phyloP scores from a whole-genome alignment of 73 alveolate genomes.

The Urostyla sp. region DNA sequence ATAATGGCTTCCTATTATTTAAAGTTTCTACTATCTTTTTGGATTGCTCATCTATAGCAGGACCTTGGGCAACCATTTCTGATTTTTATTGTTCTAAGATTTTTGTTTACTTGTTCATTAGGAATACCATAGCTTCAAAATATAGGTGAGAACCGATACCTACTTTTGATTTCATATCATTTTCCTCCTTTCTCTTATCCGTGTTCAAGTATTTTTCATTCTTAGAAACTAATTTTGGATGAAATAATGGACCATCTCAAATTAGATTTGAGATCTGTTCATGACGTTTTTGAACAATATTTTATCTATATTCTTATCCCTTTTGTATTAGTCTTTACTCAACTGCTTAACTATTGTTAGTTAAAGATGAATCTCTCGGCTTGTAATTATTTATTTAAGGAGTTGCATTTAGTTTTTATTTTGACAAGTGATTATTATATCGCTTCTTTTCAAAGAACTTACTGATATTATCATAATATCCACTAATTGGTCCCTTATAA shows the following conservation, averaged over 20 bases:
- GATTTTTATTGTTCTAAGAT: constrained; percentile 5
- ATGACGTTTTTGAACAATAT: constrained; percentile 28
- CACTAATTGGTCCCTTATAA: constrained; percentile 31
- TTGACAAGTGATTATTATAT: neutral
- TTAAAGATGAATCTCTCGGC: neutral
- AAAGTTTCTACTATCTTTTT: neutral
- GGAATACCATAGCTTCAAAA: constrained; percentile 46
- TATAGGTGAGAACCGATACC: constrained; percentile 23
- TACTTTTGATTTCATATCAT: neutral
- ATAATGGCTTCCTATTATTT: constrained; percentile 17
- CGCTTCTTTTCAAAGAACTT: constrained; percentile 39
- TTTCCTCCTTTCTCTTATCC: constrained; percentile 6
- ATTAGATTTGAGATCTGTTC: constrained; percentile 15
- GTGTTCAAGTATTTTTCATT: constrained; percentile 22
- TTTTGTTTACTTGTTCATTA: constrained; percentile 34
- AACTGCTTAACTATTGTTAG: constrained; percentile 2
- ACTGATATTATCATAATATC: constrained; percentile 41
- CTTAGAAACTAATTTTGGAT: constrained; percentile 33
- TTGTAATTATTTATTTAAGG: constrained; percentile 17
- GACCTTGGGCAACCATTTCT: constrained; percentile 5
- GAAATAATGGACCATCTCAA: constrained; percentile 35
- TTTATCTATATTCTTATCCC: constrained; percentile 26
- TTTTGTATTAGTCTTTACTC: constrained; percentile 35
- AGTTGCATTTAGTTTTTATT: constrained; percentile 4
- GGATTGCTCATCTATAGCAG: constrained; percentile 5